Conservation (phyloP, 768 basidiomycete genomes). For the Panaeolus papilionaceus region DNA sequence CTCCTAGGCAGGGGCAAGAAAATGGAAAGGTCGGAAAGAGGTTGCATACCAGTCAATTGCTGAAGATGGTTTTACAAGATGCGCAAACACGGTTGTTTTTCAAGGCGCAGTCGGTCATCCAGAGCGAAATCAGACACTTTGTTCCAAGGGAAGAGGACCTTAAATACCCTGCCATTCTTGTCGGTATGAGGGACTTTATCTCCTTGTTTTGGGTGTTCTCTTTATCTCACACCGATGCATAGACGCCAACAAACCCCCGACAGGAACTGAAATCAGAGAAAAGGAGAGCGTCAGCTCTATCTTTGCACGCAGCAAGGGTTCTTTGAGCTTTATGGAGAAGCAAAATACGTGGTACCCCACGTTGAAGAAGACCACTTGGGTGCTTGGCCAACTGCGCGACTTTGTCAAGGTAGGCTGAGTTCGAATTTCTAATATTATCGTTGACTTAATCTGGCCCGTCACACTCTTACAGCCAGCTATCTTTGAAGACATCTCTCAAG, state of each 20-base stretch:
- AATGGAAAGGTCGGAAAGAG: conserved; percentile 39
- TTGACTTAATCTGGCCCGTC: conserved; percentile 2
- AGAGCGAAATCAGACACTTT: conserved; percentile 87
- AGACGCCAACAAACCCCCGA: conserved; percentile 54
- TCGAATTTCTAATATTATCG: conserved; percentile 3
- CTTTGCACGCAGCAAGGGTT: background rate
- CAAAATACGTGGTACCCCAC: conserved; percentile 95
- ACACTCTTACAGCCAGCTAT: conserved; percentile 73
- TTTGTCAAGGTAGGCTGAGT: conserved; percentile 79
- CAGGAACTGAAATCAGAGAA: conserved; percentile 58
- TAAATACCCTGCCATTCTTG: conserved; percentile 84
- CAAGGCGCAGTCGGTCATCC: conserved; percentile 92
- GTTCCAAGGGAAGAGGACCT: conserved; percentile 80
- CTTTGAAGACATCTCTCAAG: conserved; percentile 96
- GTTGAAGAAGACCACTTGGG: conserved; percentile 87
- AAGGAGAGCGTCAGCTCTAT: conserved; percentile 47
- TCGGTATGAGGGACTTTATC: conserved; percentile 50
- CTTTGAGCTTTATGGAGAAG: conserved; percentile 49
- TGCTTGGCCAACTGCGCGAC: conserved; percentile 86
- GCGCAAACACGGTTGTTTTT: conserved; percentile 96
- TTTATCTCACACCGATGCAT: background rate
- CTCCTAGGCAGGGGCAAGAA: conserved; percentile 38
- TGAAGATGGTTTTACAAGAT: conserved; percentile 93
- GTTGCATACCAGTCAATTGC: conserved; percentile 80
- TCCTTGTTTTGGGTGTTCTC: conserved; percentile 15